A percentile compares a stretch with the other conserved stretches of the same genome.
Conservation (phyloP, 352 stramenopile genomes). For the Pythium sukuiense region DNA sequence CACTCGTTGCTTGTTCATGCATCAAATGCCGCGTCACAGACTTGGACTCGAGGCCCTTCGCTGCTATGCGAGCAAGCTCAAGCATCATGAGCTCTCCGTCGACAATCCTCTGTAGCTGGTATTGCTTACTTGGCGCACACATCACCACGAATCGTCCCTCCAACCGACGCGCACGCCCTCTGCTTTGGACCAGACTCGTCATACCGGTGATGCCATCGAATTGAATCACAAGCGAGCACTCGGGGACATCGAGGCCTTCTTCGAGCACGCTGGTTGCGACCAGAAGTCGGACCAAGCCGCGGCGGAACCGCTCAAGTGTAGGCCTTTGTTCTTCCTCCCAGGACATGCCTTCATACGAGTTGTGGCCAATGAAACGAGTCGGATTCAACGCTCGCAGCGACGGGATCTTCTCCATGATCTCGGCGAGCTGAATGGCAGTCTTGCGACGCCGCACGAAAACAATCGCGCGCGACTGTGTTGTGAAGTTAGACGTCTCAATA, state of each 20-base stretch:
- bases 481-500: constrained; percentile 44
- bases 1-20: background rate
- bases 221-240: constrained; percentile 77
- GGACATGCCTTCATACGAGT: constrained; percentile 79
- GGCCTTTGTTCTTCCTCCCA: constrained; percentile 80
- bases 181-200: constrained; percentile 80
- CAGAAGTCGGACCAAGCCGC: constrained; percentile 64
- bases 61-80: constrained; percentile 35
- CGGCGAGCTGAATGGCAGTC: constrained; percentile 67
- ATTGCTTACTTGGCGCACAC: constrained; percentile 41
- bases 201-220: constrained; percentile 72
- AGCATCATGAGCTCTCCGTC: constrained; percentile 57
- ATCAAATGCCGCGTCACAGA: constrained; percentile 39
- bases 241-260: constrained; percentile 73
- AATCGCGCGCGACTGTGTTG: constrained; percentile 66
- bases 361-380: constrained; percentile 77
- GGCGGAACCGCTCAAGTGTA: constrained; percentile 65
- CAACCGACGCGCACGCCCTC: constrained; percentile 55
- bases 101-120: constrained; percentile 48
- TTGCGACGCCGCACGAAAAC: constrained; percentile 74
- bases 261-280: constrained; percentile 82
- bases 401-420: constrained; percentile 61
- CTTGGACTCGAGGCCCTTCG: constrained; percentile 51
- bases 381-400: constrained; percentile 58
- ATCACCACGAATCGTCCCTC: constrained; percentile 74